A percentile compares a stretch with the other conserved stretches of the same genome.
phyloP scores from a whole-genome alignment of 805 yeast genomes.

The Debaryomyces maramus region DNA sequence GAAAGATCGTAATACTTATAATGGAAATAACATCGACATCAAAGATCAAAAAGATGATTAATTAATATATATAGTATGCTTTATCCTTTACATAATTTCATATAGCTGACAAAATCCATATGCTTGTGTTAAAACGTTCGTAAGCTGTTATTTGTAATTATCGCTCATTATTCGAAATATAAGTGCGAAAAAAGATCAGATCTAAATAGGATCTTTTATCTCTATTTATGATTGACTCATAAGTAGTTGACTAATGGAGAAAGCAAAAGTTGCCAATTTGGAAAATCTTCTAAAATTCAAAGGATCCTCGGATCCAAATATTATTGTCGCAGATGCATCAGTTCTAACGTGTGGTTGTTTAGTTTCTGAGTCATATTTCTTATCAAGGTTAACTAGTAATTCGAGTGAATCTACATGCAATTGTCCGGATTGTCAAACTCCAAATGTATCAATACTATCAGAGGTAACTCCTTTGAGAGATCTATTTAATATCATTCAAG shows the following conservation, averaged over 20 bases:
- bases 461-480: conserved; percentile 35
- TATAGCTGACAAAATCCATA: no score
- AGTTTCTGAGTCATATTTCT: conserved; percentile 32
- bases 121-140: no score
- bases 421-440: conserved; percentile 27
- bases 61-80: not conserved
- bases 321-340: conserved; percentile 30
- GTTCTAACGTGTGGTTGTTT: conserved; percentile 45
- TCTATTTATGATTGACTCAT: no score
- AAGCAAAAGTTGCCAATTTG: conserved; percentile 19
- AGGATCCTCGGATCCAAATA: conserved; percentile 11
- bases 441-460: conserved; percentile 22
- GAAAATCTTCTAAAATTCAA: conserved; percentile 28
- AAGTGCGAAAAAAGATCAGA: no score
- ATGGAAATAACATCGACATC: conserved; percentile 15
- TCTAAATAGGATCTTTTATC: no score
- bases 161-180: no score
- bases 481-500: conserved; percentile 26
- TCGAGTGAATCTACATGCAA: not conserved
- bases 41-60: conserved; percentile 11
- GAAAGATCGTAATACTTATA: conserved; percentile 11
- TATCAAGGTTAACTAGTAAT: conserved; percentile 3
- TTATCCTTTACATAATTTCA: not conserved
- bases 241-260: conserved; percentile 17
- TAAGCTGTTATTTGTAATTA: no score